phyloP scores from a whole-genome alignment of 2,329 filamentous ascomycete genomes.

The Trichoderma sp. region DNA sequence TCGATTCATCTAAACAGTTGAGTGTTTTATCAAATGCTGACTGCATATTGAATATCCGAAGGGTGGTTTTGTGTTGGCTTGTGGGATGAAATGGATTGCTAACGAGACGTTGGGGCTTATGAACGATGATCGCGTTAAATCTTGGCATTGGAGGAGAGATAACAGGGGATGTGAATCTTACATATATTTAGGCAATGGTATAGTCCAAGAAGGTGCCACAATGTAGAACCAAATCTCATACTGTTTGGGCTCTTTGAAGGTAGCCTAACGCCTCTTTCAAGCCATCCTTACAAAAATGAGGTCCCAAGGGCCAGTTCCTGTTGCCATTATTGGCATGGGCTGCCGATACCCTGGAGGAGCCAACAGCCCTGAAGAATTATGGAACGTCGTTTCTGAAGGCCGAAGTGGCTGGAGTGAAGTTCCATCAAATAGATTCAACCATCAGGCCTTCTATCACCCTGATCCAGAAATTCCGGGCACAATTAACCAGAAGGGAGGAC shows the following conservation, averaged over 20 bases:
- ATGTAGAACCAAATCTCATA: neutral
- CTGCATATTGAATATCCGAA: neutral
- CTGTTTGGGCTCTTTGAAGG: neutral
- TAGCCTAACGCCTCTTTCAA: neutral
- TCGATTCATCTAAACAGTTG: no score
- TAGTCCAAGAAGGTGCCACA: rapidly evolving
- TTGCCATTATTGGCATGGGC: constrained; percentile 43
- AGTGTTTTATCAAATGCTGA: neutral
- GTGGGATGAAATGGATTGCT: neutral
- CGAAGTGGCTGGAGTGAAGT: constrained; percentile 42
- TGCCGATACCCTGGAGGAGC: constrained; percentile 46
- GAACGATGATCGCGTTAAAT: neutral
- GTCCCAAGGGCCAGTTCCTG: neutral
- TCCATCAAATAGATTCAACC: constrained; percentile 43
- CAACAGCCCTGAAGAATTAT: constrained; percentile 39
- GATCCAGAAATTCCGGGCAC: constrained; percentile 39
- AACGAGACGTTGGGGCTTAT: neutral
- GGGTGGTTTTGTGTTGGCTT: neutral
- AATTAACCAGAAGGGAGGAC: constrained; percentile 1
- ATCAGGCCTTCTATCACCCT: constrained; percentile 47
- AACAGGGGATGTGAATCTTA: neutral
- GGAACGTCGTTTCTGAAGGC: constrained; percentile 42
- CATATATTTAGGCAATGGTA: neutral
- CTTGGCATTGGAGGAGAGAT: neutral
- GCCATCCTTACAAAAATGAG: neutral